Evolutionary conservation across 169 alveolate genomes (phyloP).

Genomic region (Plasmodium inui): DNA sequence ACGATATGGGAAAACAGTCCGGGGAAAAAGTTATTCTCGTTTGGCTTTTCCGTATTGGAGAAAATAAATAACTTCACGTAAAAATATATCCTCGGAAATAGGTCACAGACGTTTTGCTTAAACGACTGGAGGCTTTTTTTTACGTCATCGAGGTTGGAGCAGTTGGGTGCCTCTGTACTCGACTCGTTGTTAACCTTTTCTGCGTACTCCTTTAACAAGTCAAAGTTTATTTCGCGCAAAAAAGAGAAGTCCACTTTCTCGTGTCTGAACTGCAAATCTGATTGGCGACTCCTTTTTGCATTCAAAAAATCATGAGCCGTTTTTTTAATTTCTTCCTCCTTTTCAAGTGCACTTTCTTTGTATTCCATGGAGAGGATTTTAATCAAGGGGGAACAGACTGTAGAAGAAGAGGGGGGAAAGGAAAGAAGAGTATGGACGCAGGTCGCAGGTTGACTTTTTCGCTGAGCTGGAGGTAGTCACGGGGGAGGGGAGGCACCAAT

Average conservation of each 20-base stretch:
- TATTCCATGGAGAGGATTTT: constrained; percentile 46
- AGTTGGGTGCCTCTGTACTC: not conserved
- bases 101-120: constrained; percentile 10
- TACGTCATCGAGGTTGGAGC: not conserved
- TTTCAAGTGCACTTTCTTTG: constrained; percentile 14
- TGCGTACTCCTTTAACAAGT: constrained; percentile 17
- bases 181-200: not conserved
- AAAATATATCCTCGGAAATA: constrained; percentile 70
- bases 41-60: constrained; percentile 50
- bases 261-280: not conserved
- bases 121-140: constrained; percentile 34
- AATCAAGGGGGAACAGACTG: constrained; percentile 66
- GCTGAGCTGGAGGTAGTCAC: not conserved
- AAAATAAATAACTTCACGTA: constrained; percentile 55
- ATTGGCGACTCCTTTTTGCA: not conserved
- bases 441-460: not conserved
- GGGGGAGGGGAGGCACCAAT: not conserved
- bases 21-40: constrained; percentile 35
- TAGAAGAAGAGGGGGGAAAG: not conserved
- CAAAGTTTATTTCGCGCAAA: constrained; percentile 17
- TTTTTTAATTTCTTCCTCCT: constrained; percentile 54
- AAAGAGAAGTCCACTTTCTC: constrained; percentile 1
- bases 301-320: constrained; percentile 7
- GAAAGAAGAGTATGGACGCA: not conserved
- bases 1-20: constrained; percentile 32